Evolutionary conservation across 176 grass and related monocot species (phyloP), one percentile per base, ranked within the genome.

Genomic region (Oryza australiensis): DNA sequence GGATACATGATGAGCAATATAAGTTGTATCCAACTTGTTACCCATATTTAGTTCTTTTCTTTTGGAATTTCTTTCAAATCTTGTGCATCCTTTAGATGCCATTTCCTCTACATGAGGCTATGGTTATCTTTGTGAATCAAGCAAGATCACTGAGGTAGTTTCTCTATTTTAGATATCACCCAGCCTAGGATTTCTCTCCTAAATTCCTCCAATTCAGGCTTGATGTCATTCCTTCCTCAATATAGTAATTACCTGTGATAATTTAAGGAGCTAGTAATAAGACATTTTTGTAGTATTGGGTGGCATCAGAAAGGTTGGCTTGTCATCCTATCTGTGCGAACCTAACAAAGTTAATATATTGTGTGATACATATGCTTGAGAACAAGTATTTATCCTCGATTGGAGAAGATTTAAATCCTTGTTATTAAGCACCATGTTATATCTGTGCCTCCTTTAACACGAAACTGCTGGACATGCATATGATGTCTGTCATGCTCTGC

Each of bases 401-500:
- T 34, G 55, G 49, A 62, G 26, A 82, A 59, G 53, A 23, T 59
- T 73, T 32, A 45, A 63, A 82, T 72, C 11, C 26, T 70, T 82
- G 34, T 72, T 38, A 7, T 34, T 11, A 40, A 15, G 13, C 24
- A n/a, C n/a, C 23, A 26, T 11, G 33, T 77, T 23, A 70, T 28
- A 62, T 5, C 11, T 71, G 22, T 81, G 48, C 8, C 22, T 70
- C 48, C 34, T 82, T 12, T 32, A 27, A 23, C 29, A 72, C 42
- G 35, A 29, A 81, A 71, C 49, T 62, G 15, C 22, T 63, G 26
- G 16, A 33, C 26, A 33, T 62, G 12, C 48, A n/a, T 23, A 45
- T 26, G 14, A 69, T 22, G 7, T 33, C 15, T 41, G 33, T 24
- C 23, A 78, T 73, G 15, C 3, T 43, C 41, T 45, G 2, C 1